Base-by-base conservation (phyloP, 352 stramenopile genomes). In the Globisporangium cystogenes region DNA sequence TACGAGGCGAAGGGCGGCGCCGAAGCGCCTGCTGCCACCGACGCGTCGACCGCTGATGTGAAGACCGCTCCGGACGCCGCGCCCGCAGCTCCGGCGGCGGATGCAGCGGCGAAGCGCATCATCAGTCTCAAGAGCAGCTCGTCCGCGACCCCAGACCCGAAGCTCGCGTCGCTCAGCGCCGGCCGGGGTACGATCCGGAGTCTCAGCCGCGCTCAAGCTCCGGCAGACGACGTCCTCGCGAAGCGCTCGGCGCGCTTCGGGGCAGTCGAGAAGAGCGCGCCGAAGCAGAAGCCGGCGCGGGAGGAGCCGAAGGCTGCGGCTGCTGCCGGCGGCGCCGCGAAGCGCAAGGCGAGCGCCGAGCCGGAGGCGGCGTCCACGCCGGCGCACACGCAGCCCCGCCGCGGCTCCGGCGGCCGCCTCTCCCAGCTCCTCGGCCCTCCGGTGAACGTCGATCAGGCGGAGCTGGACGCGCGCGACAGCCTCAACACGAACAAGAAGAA, bases 221-320 rank as follows among this genome's bases (percentile, higher is more conserved):
- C 90, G 39, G 60, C 74, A 47, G 60, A 69, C 27, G 76, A 89
- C 24, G 63, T 82, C 20, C 72, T 93, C 23, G 76, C 76, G 18
- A 74, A 76, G 40, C 78, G 82, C n/a, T 89, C 82, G 55, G 76
- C 89, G 60, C 72, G 82, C 21, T 93, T 93, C 57, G 82, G 82
- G 3, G 58, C 70, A 3, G 67, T 86, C 31, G 73, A 75, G 36
- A 67, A 76, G 59, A 39, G 57, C 35, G 43, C 54, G 40, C 48
- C 62, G 14, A 56, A 62, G 43, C 26, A 60, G 29, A 64, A 66
- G 15, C 64, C 55, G 16, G 37, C 12, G 55, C 74, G 36, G 51
- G 50, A 45, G 48, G 47, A 54, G 47, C 15, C 31, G 57, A 39
- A 73, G 48, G 53, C 76, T 72, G 48, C 51, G 60, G 51, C 43